phyloP scores from a whole-genome alignment of 2,329 filamentous ascomycete genomes.

The Pochonia chlamydosporia region DNA sequence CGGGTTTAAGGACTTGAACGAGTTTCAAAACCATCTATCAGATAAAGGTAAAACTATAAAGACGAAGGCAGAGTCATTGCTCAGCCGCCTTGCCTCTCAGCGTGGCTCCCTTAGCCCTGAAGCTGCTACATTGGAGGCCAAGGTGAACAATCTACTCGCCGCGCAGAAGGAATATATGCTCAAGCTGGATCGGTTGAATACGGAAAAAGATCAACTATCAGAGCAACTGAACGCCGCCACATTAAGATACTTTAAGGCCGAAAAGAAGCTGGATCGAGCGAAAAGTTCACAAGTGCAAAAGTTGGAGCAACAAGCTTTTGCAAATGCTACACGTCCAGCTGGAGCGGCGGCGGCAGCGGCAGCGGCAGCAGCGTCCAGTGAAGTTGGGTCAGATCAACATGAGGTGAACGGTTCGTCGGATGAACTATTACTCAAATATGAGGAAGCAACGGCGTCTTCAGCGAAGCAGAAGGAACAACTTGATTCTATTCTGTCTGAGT shows the following conservation, averaged over 20 bases:
- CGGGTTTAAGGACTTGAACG: constrained; percentile 56
- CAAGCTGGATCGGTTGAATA: constrained; percentile 67
- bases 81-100: constrained; percentile 47
- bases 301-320: constrained; percentile 80
- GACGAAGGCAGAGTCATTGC: constrained; percentile 64
- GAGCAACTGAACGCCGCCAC: constrained; percentile 86
- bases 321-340: constrained; percentile 54
- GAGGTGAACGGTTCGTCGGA: constrained; percentile 51
- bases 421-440: constrained; percentile 69
- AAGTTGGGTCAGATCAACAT: constrained; percentile 44
- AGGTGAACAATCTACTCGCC: constrained; percentile 69
- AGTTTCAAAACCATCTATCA: constrained; percentile 78
- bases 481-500: constrained; percentile 71
- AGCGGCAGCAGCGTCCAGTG: constrained; percentile 21
- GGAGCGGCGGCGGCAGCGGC: constrained; percentile 4
- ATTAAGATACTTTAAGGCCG: constrained; percentile 86
- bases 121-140: constrained; percentile 64
- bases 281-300: constrained; percentile 89
- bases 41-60: constrained; percentile 73
- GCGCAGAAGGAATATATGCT: constrained; percentile 75
- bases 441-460: constrained; percentile 69
- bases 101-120: constrained; percentile 59
- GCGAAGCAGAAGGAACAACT: constrained; percentile 86
- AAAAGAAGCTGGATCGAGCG: constrained; percentile 86
- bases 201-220: constrained; percentile 78